Conservation (phyloP, 1,284 basidiomycete genomes). For the Tilletia indica region DNA sequence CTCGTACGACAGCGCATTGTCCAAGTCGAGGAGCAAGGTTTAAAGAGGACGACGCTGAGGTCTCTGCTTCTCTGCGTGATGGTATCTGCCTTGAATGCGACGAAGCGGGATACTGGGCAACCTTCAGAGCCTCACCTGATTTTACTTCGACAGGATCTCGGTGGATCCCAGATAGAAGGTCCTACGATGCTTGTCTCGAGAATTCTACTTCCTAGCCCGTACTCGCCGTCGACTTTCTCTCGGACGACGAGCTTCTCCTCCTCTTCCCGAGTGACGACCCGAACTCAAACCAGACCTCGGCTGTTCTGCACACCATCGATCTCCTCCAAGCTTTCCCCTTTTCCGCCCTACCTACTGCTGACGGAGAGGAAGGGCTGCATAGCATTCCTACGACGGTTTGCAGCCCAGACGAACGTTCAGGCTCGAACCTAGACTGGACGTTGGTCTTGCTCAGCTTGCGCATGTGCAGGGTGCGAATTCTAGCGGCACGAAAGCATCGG, state of each 20-base stretch:
- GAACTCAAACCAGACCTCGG: not conserved
- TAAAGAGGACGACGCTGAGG: not conserved
- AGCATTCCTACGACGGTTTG: not conserved
- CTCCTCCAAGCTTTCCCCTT: not conserved
- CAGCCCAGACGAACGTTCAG: not conserved
- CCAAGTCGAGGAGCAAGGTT: not conserved
- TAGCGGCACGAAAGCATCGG: not conserved
- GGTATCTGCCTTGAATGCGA: not conserved
- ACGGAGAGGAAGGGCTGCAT: not conserved
- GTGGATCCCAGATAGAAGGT: not conserved
- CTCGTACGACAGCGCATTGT: not conserved
- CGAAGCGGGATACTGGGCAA: not conserved
- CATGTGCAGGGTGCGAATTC: not conserved
- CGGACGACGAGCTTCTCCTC: slow-evolving; percentile 2
- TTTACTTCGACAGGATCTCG: not conserved
- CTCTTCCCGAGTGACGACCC: slow-evolving; percentile 1
- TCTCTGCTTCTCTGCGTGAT: not conserved
- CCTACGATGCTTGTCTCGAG: not conserved
- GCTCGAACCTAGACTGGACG: not conserved
- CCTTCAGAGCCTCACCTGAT: not conserved
- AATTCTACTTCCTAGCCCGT: not conserved
- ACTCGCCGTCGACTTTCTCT: not conserved
- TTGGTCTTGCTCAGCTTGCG: not conserved
- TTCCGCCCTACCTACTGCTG: not conserved
- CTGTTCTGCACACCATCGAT: not conserved